Conservation (phyloP, 306 rosid genomes). For the Cucurbita ficifolia region DNA sequence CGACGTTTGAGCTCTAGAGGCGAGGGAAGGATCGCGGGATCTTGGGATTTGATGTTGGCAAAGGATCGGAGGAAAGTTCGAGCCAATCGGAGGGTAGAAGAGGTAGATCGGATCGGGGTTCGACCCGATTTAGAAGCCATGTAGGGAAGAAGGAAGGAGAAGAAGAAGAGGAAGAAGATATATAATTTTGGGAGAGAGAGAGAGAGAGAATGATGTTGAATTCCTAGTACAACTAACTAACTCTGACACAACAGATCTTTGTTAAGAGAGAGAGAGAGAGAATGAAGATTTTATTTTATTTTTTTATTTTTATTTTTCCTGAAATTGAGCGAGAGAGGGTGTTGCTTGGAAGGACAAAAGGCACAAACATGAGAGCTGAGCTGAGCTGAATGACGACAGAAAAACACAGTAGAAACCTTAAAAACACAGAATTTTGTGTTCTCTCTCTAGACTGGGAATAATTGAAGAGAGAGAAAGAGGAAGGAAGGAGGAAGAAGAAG, state of each 20-base stretch:
- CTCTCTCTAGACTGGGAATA: neutral
- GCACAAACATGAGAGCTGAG: neutral
- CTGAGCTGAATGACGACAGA: neutral
- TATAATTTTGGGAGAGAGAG: neutral
- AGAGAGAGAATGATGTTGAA: neutral
- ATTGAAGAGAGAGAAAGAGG: slow-evolving; percentile 3
- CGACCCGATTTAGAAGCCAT: neutral
- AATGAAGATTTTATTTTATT: neutral
- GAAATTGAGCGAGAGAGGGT: slow-evolving; percentile 10
- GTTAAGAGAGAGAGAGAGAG: neutral
- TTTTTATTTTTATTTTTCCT: neutral
- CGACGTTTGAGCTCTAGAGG: neutral
- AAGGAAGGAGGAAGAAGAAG: neutral
- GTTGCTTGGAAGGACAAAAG: slow-evolving; percentile 13
- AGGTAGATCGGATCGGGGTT: neutral
- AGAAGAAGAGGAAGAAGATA: neutral
- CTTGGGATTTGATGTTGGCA: slow-evolving; percentile 6
- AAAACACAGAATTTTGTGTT: neutral
- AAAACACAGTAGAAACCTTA: neutral
- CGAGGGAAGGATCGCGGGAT: neutral
- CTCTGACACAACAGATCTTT: slow-evolving; percentile 6
- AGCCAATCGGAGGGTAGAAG: slow-evolving; percentile 8
- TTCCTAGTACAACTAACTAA: slow-evolving; percentile 7
- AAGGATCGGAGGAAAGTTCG: slow-evolving; percentile 17
- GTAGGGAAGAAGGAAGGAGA: neutral